Evolutionary conservation across 2,329 filamentous ascomycete genomes (phyloP), one percentile per base, ranked within the genome.

Genomic region (Phyllosticta citrichinensis): DNA sequence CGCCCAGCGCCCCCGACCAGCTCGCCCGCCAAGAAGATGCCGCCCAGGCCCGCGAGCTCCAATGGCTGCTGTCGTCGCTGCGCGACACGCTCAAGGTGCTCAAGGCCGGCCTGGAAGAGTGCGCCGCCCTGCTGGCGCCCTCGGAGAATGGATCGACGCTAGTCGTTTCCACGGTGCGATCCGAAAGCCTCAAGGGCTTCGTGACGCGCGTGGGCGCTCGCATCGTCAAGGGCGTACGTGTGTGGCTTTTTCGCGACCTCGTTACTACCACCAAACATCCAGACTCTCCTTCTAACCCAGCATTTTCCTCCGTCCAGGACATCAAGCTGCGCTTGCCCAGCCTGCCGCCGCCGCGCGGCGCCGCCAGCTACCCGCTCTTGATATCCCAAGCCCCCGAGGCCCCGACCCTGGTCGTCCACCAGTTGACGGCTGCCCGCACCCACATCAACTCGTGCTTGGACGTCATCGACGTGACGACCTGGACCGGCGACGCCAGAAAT

Each of bases 131-230:
- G 24, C 84, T 99, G 30, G 88, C 91, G 8, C 91, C 93, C 1
- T 82, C 87, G 64, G 91, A 96, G 70, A 86, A 87, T 0, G 91
- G 91, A 9, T 92, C 87, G 67, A 99, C 93, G 0, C 83, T 99
- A 27, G 92, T 94, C 30, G 82, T 99, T 66, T 94, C 89, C 64
- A 95, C 92, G 14, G 83, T 88, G 61, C 84, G 92, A 61, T 93
- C 90, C 60, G 94, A 99, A 77, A 85, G 83, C 66, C 86, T 97
- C 64, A 99, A 99, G 74, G 94, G 94, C 19, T 89, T 91, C 68
- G 84, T 97, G 63, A 97, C 93, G 1, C 85, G 94, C 59, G 85
- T 96, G 40, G 94, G 94, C 50, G 90, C 90, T n/a, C 85, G 88
- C 57, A 87, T 99, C 65, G 87, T 96, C 64, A 96, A 96, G 73